Evolutionary conservation across 2,329 filamentous ascomycete genomes (phyloP), one percentile per base, ranked within the genome.

Genomic region (Myriangium duriaei): DNA sequence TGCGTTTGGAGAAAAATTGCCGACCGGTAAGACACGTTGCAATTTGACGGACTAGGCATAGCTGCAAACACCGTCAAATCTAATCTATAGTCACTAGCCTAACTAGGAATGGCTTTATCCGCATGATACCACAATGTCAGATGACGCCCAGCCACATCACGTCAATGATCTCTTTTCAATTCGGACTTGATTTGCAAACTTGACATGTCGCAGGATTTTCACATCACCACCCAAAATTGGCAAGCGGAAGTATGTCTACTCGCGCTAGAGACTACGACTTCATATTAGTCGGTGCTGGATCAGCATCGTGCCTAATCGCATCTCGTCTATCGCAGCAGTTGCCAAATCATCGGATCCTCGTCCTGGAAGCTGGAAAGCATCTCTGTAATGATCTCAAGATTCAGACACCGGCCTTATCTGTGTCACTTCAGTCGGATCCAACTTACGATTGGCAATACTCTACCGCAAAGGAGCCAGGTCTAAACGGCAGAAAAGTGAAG

Each of bases 211-310:
- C n/a, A n/a, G n/a, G n/a, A n/a, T n/a, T n/a, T n/a, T n/a, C n/a
- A n/a, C n/a, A n/a, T n/a, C n/a, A n/a, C n/a, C n/a, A n/a, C n/a
- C 30, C 31, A 15, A 34, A 18, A 21, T 24, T 34, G 32, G 18
- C 32, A 14, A 15, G 32, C 17, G 11, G 15, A 15, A 34, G 6
- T n/a, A 12, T 11, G 11, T 14, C 17, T 11, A 13, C 18, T n/a
- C 18, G 13, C 14, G 34, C 34, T 11, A 14, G 17, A 15, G 24
- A 68, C 63, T 91, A 76, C 62, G 83, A 91, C 71, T 91, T 87
- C 65, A 71, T 91, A 58, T 74, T 91, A 49, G 80, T 91, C 35
- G 84, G 84, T 47, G 84, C 83, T 45, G 84, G 84, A 53, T 91
- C 84, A 34, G 83, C 84, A 32, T 83, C 84, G 58, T 91, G 83